Conservation (phyloP, 179 eudicot genomes). For the Drosera spatulata region DNA sequence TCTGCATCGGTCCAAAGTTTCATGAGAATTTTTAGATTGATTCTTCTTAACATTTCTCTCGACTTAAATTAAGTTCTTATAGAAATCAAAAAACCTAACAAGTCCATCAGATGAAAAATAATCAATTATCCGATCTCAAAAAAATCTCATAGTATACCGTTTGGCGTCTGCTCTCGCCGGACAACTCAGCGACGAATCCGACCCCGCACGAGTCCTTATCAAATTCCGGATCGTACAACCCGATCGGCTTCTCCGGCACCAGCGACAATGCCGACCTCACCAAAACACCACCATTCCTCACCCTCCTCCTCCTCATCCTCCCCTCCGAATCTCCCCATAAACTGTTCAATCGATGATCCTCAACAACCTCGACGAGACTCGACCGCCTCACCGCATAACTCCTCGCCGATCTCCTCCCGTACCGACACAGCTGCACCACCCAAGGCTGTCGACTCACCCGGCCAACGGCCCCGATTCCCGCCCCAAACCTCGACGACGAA, state of each 20-base stretch:
- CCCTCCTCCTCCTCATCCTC: constrained; percentile 14
- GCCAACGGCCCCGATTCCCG: too few species aligned
- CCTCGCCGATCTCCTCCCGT: constrained; percentile 12
- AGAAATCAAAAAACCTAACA: background rate
- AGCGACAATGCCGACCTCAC: constrained; percentile 54
- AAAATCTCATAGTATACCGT: constrained; percentile 34
- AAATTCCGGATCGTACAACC: constrained; percentile 63
- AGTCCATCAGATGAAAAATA: background rate
- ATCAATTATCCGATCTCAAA: background rate
- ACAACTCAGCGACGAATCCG: constrained; percentile 87
- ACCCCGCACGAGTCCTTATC: constrained; percentile 98
- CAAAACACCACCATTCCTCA: constrained; percentile 28
- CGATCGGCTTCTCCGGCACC: constrained; percentile 87
- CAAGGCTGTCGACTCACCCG: too few species aligned
- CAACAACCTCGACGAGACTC: constrained; percentile 13
- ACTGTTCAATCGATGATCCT: background rate
- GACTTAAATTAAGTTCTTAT: too few species aligned
- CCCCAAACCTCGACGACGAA: too few species aligned
- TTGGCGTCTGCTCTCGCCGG: constrained; percentile 69
- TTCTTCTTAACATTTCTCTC: too few species aligned
- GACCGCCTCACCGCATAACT: constrained; percentile 25
- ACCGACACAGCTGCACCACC: background rate
- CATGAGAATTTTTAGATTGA: too few species aligned
- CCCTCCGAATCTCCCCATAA: background rate
- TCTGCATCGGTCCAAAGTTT: too few species aligned